Evolutionary conservation across 108 stramenopile species (phyloP), one percentile per base, ranked within the genome.

Genomic region (Skeletonema marinoi): DNA sequence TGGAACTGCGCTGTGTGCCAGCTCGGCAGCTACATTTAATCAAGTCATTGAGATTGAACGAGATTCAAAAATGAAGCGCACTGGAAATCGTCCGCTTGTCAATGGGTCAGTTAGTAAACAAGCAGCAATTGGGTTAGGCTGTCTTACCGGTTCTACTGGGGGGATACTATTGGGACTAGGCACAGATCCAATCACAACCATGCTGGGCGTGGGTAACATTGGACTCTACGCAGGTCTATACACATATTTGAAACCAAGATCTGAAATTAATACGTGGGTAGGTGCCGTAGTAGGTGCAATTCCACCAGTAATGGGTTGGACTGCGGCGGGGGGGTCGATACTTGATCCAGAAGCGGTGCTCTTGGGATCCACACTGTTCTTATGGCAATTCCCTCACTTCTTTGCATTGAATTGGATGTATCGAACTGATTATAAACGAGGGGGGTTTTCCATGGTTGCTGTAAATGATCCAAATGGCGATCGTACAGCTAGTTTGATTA

Each of bases 321-420:
- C 95, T 38, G 99, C 99, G 14, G 98, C 98, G 6, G 95, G 95
- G 29, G 96, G 95, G 21, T 65, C 73, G 5, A 39, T 69, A n/a
- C 60, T 88, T 61, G 94, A 94, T 82, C 66, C 90, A 13, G 92
- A 94, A 77, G 85, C 90, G 48, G 65, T 90, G 38, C 51, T 98
- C n/a, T 78, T 99, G 36, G 97, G 95, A 41, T 73, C 86, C 0
- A 90, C 93, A 12, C 83, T 99, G 38, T 98, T 96, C 74, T 76
- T 98, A 30, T 99, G 99, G 99, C 99, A 99, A 81, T 96, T 99
- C 73, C 98, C 98, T 32, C 99, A 99, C 81, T 99, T 99, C 76
- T 99, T 98, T 80, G 98, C 99, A 0, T 88, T 99, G 11, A 86
- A 89, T 60, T 99, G 94, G 89, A 93, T 98, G 92, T 90, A 98